Evolutionary conservation across 2,329 filamentous ascomycete genomes (phyloP).

Genomic region (Sarocladiaceae sp.): DNA sequence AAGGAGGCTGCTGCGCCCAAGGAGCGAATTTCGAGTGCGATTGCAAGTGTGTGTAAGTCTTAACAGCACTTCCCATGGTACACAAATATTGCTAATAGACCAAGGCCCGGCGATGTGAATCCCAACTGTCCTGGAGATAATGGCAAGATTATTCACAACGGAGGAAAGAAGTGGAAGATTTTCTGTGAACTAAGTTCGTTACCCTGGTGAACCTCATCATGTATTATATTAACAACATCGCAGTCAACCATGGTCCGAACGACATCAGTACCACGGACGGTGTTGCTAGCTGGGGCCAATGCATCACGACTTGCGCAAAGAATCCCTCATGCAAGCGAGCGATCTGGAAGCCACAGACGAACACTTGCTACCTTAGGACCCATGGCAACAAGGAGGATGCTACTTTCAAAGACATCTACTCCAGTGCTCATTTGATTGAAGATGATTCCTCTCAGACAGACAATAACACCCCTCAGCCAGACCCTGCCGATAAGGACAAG

Average conservation of each 20-base stretch:
- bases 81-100: neutral
- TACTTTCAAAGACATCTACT: neutral
- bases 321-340: neutral
- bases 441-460: neutral
- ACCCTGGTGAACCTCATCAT: too few relatives aligned
- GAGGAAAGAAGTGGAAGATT: neutral
- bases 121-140: neutral
- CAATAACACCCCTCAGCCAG: neutral
- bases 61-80: too few relatives aligned
- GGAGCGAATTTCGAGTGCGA: neutral
- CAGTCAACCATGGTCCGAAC: neutral
- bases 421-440: neutral
- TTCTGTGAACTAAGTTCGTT: neutral
- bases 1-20: neutral
- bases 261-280: neutral
- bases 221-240: too few relatives aligned
- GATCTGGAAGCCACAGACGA: neutral
- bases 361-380: neutral
- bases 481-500: neutral
- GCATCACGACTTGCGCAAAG: neutral
- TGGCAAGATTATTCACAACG: neutral
- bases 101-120: neutral
- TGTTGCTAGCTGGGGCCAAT: neutral
- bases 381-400: neutral
- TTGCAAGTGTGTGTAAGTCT: constrained; percentile 6